Evolutionary conservation across 2,329 filamentous ascomycete species (phyloP), one percentile per base, ranked within the genome.

Genomic region (Dactylellina sp.): DNA sequence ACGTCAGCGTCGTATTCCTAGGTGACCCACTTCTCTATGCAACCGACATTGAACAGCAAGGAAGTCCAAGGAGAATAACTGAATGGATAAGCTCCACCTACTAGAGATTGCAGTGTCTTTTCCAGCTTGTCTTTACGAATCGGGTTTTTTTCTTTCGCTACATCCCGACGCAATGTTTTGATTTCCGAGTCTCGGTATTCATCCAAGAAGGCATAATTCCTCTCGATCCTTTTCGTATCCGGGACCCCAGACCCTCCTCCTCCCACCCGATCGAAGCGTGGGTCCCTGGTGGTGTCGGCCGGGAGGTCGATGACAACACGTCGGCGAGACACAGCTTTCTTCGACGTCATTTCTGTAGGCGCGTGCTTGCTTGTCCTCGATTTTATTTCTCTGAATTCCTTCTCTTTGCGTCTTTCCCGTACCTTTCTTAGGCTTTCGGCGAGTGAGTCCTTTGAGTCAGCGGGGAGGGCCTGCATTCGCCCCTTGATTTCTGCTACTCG

Each of bases 151-250:
- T 85, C 85, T 80, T 85, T 86, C 80, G 87, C 88, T 79, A 95
- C 86, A 44, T 89, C 86, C 7, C 83, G 84, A 77, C 88, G 88
- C 57, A 99, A 84, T 76, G 91, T 86, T 64, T 87, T 86, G 81
- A 98, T 90, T 82, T 99, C 95, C n/a, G 86, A 85, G 20, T 89
- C 88, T 71, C 91, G 88, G 83, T 98, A 98, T 75, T 92, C 89
- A 78, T 93, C 88, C 57, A 99, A 83, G 83, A 99, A 99, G 1
- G 88, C 85, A 82, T 99, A 99, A 35, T 92, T 91, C 77, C 88
- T 89, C 71, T 86, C 86, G 35, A 89, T 81, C 76, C 86, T 86
- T 55, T 83, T 82, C 79, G 86, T 86, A 79, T 91, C 87, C 20
- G 84, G 80, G 14, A 81, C 82, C 60, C 84, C 80, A 39, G 50